These are phyloP conservation scores for Pouteria campechiana DNA, from an alignment of 179 eudicot genomes.

Conservation along the genomic window DNA sequence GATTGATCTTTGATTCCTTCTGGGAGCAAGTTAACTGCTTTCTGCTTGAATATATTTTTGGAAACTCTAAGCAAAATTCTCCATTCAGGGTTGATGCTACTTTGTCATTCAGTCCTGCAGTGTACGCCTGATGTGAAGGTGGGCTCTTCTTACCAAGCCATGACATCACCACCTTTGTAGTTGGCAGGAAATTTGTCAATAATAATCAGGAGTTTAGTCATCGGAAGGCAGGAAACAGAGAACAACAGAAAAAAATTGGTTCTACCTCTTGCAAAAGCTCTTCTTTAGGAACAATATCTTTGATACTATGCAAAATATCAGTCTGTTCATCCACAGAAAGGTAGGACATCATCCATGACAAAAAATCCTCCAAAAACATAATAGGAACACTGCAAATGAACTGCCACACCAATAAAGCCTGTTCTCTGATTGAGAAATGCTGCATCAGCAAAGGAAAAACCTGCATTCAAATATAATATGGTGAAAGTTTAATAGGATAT, in stretches of 20 bases:
- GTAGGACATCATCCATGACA: slow-evolving; percentile 64
- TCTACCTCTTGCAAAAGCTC: slow-evolving; percentile 54
- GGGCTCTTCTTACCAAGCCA: slow-evolving; percentile 45
- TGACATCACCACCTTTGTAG: slow-evolving; percentile 51
- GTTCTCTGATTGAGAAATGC: slow-evolving; percentile 59
- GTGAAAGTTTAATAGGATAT: background rate
- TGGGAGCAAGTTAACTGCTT: slow-evolving; percentile 11
- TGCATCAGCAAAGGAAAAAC: slow-evolving; percentile 60
- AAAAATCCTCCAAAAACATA: slow-evolving; percentile 53
- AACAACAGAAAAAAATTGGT: background rate
- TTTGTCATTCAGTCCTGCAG: slow-evolving; percentile 14
- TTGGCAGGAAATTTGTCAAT: slow-evolving; percentile 7
- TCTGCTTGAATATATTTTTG: slow-evolving; percentile 17
- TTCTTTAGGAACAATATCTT: slow-evolving; percentile 54
- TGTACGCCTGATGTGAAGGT: slow-evolving; percentile 11
- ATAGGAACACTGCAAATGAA: slow-evolving; percentile 69
- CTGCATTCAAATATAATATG: slow-evolving; percentile 25
- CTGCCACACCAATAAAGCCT: slow-evolving; percentile 82
- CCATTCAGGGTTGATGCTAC: slow-evolving; percentile 19
- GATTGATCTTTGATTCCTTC: slow-evolving; percentile 14
- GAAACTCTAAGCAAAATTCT: slow-evolving; percentile 12
- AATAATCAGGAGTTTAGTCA: slow-evolving; percentile 8
- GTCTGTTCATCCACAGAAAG: slow-evolving; percentile 56
- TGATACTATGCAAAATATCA: slow-evolving; percentile 39
- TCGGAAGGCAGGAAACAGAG: background rate